Base-by-base conservation (phyloP, 108 stramenopile species). In the Fragilaria crotonensis region DNA sequence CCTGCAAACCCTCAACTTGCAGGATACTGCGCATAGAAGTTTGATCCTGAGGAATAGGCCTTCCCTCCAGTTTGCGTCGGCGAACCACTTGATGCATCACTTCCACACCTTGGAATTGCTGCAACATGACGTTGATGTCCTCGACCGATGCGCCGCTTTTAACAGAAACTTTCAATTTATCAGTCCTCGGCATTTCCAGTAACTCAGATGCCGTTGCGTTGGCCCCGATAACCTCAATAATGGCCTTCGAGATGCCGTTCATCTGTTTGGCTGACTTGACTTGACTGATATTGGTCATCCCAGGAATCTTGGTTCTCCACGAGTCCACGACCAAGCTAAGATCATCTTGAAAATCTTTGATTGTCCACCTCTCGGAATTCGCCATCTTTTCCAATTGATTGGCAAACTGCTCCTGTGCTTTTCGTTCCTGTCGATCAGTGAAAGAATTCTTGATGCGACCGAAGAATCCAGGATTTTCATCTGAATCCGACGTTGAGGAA, bases 31-130 rank as follows among this genome's bases (percentile, higher is more conserved):
- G 82, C 71, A 85, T 75, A 29, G 72, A 63, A 7, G 63, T 64
- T 19, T 75, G 62, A 53, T 83, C 80, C n/a, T 62, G 54, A 9
- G 88, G 84, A 52, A 90, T 67, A 26, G 79, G 49, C 52, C 78
- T 73, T 0, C 84, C 80, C 45, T 76, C 66, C 44, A 59, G 28
- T 28, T 80, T 61, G 20, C 90, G 75, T 59, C 81, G 80, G 22
- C 86, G 67, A 27, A 91, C 62, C 20, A 86, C 77, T 27, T 74
- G 66, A 63, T 91, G 90, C 90, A 91, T 87, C 31, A 85, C 70
- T 14, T 78, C 76, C 86, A 91, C 83, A 25, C 76, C 68, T 20
- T 78, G 70, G 62, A 87, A 84, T 55, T 85, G 84, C 2, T 72
- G 41, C 33, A 87, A 45, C 30, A 91, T 52, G n/a, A 71, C 54